Percentiles rank a stretch among this genome's conserved stretches.
Evolutionary conservation across 1,284 basidiomycete species (phyloP).

Genomic region (Melampsora americana): DNA sequence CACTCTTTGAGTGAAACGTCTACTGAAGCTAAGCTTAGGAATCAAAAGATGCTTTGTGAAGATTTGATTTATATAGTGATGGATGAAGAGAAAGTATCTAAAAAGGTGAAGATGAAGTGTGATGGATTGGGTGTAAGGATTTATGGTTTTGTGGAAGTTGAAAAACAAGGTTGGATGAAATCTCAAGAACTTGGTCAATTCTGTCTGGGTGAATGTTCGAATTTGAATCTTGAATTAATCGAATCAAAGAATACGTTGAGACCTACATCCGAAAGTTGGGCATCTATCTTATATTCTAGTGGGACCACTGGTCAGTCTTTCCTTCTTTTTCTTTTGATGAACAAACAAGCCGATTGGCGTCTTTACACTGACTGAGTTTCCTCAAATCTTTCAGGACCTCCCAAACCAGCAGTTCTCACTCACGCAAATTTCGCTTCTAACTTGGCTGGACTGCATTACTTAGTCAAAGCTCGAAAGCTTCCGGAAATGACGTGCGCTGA

Average conservation of each 20-base stretch:
- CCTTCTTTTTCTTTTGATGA: background rate
- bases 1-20: background rate
- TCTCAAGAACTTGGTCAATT: background rate
- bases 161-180: constrained; percentile 3
- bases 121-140: constrained; percentile 15
- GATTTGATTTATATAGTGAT: constrained; percentile 26
- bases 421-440: constrained; percentile 40
- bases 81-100: constrained; percentile 14
- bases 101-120: background rate
- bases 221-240: background rate
- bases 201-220: background rate
- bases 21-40: background rate
- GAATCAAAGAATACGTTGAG: constrained; percentile 16
- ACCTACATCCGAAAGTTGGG: constrained; percentile 2
- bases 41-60: background rate
- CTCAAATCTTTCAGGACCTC: constrained; percentile 4
- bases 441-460: constrained; percentile 14
- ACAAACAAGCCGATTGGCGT: background rate
- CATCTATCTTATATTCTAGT: constrained; percentile 33
- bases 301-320: constrained; percentile 27
- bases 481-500: constrained; percentile 14
- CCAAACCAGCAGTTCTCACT: constrained; percentile 27
- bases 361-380: background rate
- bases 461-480: constrained; percentile 15
- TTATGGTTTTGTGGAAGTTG: constrained; percentile 31